Conservation (phyloP, 2,329 filamentous ascomycete species). For the Coniochaeta hoffmannii region DNA sequence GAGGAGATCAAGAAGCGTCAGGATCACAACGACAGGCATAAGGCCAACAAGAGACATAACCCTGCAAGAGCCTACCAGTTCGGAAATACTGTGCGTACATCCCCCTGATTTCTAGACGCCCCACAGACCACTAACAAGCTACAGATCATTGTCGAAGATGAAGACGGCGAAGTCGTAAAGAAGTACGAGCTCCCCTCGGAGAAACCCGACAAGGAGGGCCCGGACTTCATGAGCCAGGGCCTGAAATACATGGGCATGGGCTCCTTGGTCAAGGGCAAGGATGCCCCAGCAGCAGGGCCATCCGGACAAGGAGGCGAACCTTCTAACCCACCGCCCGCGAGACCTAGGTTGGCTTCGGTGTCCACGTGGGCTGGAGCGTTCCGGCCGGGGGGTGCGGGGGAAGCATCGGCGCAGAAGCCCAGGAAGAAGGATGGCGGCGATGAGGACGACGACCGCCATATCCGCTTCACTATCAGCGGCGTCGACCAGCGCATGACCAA, state of each 20-base stretch:
- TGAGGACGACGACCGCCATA: slow-evolving; percentile 60
- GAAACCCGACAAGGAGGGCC: slow-evolving; percentile 34
- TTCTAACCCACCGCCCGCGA: slow-evolving; percentile 19
- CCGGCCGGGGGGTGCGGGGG: slow-evolving; percentile 20
- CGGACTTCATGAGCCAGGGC: slow-evolving; percentile 32
- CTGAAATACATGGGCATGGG: slow-evolving; percentile 49
- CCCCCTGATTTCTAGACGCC: not conserved
- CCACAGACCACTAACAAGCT: slow-evolving; percentile 19
- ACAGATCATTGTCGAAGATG: slow-evolving; percentile 75
- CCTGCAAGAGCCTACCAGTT: slow-evolving; percentile 81
- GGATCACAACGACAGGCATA: slow-evolving; percentile 44
- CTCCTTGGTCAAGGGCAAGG: slow-evolving; percentile 27
- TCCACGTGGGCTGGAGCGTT: slow-evolving; percentile 27
- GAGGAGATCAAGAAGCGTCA: slow-evolving; percentile 52
- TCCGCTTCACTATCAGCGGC: slow-evolving; percentile 69
- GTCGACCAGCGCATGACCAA: slow-evolving; percentile 72
- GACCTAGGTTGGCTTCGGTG: slow-evolving; percentile 34
- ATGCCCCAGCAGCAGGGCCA: slow-evolving; percentile 19
- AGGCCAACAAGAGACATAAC: slow-evolving; percentile 50
- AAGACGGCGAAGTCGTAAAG: slow-evolving; percentile 80
- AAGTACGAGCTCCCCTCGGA: slow-evolving; percentile 65
- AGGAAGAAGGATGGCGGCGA: slow-evolving; percentile 34
- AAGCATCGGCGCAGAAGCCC: slow-evolving; percentile 18
- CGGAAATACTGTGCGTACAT: slow-evolving; percentile 58
- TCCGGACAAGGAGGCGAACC: slow-evolving; percentile 27